Evolutionary conservation across 345 rosid species (phyloP).

Genomic region (Reutealis trisperma): DNA sequence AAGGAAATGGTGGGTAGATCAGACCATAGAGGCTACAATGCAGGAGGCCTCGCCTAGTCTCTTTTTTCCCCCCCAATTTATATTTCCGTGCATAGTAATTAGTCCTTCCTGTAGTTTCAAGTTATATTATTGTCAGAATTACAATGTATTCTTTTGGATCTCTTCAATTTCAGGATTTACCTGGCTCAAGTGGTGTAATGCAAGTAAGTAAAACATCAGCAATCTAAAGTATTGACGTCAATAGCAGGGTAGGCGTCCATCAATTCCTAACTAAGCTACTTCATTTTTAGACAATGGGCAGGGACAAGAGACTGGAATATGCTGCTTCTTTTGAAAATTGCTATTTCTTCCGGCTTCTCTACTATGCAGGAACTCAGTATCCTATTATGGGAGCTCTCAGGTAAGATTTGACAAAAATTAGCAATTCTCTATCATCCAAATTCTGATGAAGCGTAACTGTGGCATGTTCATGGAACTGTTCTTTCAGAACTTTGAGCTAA

Average conservation of each 20-base stretch:
- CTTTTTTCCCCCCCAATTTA: no score
- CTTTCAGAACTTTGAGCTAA: not conserved
- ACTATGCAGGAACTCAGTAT: slow-evolving; percentile 89
- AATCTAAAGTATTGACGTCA: not conserved
- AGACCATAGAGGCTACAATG: no score
- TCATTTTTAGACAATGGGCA: slow-evolving; percentile 75
- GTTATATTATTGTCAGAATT: not conserved
- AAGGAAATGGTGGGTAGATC: not conserved
- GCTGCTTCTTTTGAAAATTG: slow-evolving; percentile 85
- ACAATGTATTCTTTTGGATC: slow-evolving; percentile 8
- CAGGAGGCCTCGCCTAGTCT: not conserved
- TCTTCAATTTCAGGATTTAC: slow-evolving; percentile 66
- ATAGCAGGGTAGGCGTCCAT: not conserved
- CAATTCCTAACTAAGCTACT: slow-evolving; percentile 17
- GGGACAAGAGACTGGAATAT: slow-evolving; percentile 83
- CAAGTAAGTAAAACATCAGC: slow-evolving; percentile 59
- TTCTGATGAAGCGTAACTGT: not conserved
- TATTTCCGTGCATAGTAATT: no score
- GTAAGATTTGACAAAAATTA: slow-evolving; percentile 26
- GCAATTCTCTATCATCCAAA: not conserved
- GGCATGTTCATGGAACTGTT: not conserved
- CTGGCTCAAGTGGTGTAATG: slow-evolving; percentile 91
- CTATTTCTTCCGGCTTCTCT: slow-evolving; percentile 86
- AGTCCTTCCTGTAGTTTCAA: not conserved
- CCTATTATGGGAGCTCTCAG: slow-evolving; percentile 98